phyloP scores from a whole-genome alignment of 2,329 filamentous ascomycete genomes.

The Aspergillus sclerotialis region DNA sequence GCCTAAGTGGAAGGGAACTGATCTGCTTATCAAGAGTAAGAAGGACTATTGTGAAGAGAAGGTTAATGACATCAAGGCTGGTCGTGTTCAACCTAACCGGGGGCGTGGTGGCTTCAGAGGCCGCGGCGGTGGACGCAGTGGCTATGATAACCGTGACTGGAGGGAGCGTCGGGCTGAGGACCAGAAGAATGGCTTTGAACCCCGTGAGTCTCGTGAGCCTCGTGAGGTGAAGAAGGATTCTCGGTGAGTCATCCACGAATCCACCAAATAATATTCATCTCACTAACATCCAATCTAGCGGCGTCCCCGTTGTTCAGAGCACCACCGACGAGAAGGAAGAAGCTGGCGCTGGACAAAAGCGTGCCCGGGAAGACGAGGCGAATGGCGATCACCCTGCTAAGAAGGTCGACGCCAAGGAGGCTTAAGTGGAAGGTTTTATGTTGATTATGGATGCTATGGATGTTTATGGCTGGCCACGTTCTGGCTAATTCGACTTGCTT shows the following conservation, averaged over 20 bases:
- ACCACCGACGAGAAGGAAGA: constrained; percentile 18
- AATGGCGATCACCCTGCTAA: constrained; percentile 37
- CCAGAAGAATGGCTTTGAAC: constrained; percentile 37
- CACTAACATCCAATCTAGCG: constrained; percentile 26
- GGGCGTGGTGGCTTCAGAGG: constrained; percentile 41
- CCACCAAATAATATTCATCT: no score
- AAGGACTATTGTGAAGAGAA: constrained; percentile 77
- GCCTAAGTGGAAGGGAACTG: constrained; percentile 75
- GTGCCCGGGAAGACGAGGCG: constrained; percentile 36
- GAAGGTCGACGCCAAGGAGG: constrained; percentile 43
- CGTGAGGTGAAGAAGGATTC: constrained; percentile 33
- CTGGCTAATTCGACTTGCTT: no score
- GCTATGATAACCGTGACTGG: constrained; percentile 32
- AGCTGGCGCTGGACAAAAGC: constrained; percentile 35
- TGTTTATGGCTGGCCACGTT: no score
- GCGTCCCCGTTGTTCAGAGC: constrained; percentile 38
- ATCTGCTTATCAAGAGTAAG: constrained; percentile 81
- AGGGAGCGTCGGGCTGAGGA: constrained; percentile 39
- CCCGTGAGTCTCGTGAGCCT: constrained; percentile 22
- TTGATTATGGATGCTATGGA: constrained; percentile 5
- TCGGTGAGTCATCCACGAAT: constrained; percentile 23
- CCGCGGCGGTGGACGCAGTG: constrained; percentile 26
- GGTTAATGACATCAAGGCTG: constrained; percentile 62
- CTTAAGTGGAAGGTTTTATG: constrained; percentile 8
- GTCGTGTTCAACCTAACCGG: constrained; percentile 56